Base-by-base conservation (phyloP, 495 filamentous ascomycete genomes). In the Podospora appendiculata region DNA sequence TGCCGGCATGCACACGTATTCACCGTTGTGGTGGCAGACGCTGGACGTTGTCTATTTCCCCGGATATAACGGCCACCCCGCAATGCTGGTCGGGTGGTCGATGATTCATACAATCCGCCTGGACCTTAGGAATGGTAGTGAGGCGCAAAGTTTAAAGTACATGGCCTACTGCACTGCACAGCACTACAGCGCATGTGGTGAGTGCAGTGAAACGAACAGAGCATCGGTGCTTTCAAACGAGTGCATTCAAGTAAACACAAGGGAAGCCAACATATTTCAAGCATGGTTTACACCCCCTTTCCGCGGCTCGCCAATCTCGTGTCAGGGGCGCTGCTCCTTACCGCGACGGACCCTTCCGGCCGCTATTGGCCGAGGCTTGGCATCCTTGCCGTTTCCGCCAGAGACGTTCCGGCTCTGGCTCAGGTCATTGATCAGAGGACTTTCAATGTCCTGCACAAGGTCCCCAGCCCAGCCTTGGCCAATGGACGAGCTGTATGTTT, bases 341-440 rank as follows among this genome's bases (percentile, higher is more conserved):
- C 48, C 44, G 42, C 18, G 3, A 25, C 39, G 1, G 41, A 42
- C 14, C 4, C 41, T 42, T 13, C 8, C 4, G 2, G 4, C 36
- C 6, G 41, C 14, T 10, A n/a, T 49, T 10, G 35, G 17, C 25
- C 25, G 25, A 25, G 5, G 25, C 2, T 25, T 5, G 25, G 25
- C 25, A n/a, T n/a, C n/a, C 9, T 18, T 19, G 14, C 18, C 38
- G 32, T 33, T 7, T 10, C 51, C 34, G 7, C 11, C 4, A 2
- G 32, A 32, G n/a, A 17, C 13, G 52, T 73, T 47, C 68, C 67
- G 14, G 60, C 65, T 5, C 69, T 70, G 42, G 67, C 69, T 32
- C 68, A 75, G 39, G 52, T 70, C 42, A 72, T 72, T 25, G 51
- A 66, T 51, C 68, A 68, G 52, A 71, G 66, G 45, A 60, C 58